Percentiles rank a stretch among this genome's conserved stretches.
Evolutionary conservation across 371 early-diverging fungal species (phyloP).

Genomic region (Mortierella sp.): DNA sequence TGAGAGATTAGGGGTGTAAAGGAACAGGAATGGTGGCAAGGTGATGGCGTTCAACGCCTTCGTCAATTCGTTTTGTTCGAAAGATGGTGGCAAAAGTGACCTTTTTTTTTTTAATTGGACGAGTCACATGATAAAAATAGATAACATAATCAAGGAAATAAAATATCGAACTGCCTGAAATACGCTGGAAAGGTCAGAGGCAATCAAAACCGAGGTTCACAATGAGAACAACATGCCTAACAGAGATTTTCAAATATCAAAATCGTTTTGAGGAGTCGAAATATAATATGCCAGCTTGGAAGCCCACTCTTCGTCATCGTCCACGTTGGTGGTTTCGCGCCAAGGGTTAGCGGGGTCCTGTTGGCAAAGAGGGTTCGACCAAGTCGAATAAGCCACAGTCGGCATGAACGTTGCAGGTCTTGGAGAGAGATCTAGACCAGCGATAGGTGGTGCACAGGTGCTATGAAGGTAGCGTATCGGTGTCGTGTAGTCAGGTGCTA

Average conservation of each 20-base stretch:
- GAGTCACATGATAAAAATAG: too few relatives aligned
- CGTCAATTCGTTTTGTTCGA: background rate
- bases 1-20: slow-evolving; percentile 5
- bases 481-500: background rate
- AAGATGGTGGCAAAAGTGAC: background rate
- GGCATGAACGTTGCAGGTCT: background rate
- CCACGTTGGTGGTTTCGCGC: background rate
- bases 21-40: slow-evolving; percentile 38
- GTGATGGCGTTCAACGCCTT: background rate
- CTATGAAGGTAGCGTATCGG: background rate
- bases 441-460: background rate
- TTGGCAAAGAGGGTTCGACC: background rate
- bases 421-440: background rate
- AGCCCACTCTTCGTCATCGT: slow-evolving; percentile 35
- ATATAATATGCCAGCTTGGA: slow-evolving; percentile 42
- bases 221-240: too few relatives aligned
- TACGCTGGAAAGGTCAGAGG: background rate
- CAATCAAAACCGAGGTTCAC: background rate
- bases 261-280: slow-evolving; percentile 52
- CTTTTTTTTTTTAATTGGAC: too few relatives aligned
- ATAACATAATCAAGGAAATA: too few relatives aligned
- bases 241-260: slow-evolving; percentile 27
- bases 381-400: background rate
- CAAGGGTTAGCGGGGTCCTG: background rate
- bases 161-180: too few relatives aligned